Evolutionary conservation across 805 yeast species (phyloP).

Genomic region (Sugiyamaella qingdaonensis): DNA sequence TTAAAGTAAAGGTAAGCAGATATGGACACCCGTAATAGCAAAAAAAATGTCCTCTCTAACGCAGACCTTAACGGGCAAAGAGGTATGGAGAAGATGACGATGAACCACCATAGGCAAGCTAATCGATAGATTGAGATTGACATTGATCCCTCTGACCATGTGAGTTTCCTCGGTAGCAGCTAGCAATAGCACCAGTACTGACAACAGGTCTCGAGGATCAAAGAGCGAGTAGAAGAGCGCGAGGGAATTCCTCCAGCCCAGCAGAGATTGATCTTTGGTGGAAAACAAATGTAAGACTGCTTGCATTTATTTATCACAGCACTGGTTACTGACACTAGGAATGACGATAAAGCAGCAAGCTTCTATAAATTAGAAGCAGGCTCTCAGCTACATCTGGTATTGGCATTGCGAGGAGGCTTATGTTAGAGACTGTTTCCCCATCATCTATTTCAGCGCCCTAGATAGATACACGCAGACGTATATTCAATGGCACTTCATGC

Average conservation of each 20-base stretch:
- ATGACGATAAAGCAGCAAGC: slow-evolving; percentile 71
- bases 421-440: no score
- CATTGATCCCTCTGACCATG: slow-evolving; percentile 63
- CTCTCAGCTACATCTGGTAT: slow-evolving; percentile 80
- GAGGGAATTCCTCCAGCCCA: slow-evolving; percentile 97
- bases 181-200: slow-evolving; percentile 18
- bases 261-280: slow-evolving; percentile 85
- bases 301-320: neutral
- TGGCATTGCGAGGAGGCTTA: slow-evolving; percentile 86
- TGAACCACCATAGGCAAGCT: neutral
- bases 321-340: slow-evolving; percentile 33
- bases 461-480: no score
- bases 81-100: slow-evolving; percentile 37
- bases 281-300: slow-evolving; percentile 73
- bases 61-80: slow-evolving; percentile 74
- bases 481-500: neutral
- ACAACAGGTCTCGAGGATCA: slow-evolving; percentile 57
- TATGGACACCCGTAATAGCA: slow-evolving; percentile 43
- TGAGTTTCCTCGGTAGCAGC: slow-evolving; percentile 29
- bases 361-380: slow-evolving; percentile 80
- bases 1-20: slow-evolving; percentile 54
- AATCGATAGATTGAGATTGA: slow-evolving; percentile 56
- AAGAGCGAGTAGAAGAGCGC: slow-evolving; percentile 89
- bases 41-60: slow-evolving; percentile 23
- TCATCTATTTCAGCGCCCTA: neutral